These are phyloP conservation scores for Cutaneotrichosporon spelunceum DNA, from an alignment of 1,284 basidiomycete species.

Conservation along the genomic window DNA sequence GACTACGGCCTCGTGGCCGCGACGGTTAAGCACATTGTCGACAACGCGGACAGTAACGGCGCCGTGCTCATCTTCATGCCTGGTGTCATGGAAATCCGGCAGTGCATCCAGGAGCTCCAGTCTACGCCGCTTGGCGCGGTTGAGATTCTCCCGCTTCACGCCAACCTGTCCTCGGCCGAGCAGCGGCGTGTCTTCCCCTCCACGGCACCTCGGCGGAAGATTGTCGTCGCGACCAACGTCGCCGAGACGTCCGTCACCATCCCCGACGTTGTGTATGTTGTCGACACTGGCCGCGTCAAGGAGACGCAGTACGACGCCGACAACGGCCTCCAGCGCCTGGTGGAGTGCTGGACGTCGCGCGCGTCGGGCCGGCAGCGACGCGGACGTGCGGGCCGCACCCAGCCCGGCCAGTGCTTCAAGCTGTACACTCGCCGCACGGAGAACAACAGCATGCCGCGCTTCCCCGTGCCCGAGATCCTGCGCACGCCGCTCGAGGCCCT, in stretches of 20 bases:
- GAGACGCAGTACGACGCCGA: slow-evolving; percentile 80
- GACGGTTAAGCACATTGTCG: slow-evolving; percentile 65
- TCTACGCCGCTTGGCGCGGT: slow-evolving; percentile 53
- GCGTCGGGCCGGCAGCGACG: slow-evolving; percentile 80
- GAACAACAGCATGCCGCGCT: slow-evolving; percentile 66
- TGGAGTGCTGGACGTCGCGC: slow-evolving; percentile 65
- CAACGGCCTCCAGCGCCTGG: slow-evolving; percentile 68
- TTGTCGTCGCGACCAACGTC: slow-evolving; percentile 86
- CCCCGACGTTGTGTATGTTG: slow-evolving; percentile 80
- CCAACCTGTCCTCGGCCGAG: slow-evolving; percentile 80
- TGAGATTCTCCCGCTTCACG: slow-evolving; percentile 78
- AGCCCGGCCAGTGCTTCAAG: slow-evolving; percentile 74
- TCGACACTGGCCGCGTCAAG: slow-evolving; percentile 84
- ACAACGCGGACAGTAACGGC: slow-evolving; percentile 54
- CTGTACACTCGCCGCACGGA: slow-evolving; percentile 72
- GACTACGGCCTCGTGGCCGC: slow-evolving; percentile 75
- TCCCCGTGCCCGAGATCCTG: slow-evolving; percentile 81
- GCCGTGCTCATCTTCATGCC: slow-evolving; percentile 84
- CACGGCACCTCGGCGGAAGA: slow-evolving; percentile 67
- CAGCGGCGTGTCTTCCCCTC: slow-evolving; percentile 80
- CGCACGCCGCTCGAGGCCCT: slow-evolving; percentile 84
- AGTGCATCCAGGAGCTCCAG: slow-evolving; percentile 69
- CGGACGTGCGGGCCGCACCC: slow-evolving; percentile 85
- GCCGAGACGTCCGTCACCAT: slow-evolving; percentile 88
- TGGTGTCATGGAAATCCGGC: slow-evolving; percentile 81